Base-by-base conservation (phyloP, 805 yeast species). In the Barnettozyma wickerhamii region DNA sequence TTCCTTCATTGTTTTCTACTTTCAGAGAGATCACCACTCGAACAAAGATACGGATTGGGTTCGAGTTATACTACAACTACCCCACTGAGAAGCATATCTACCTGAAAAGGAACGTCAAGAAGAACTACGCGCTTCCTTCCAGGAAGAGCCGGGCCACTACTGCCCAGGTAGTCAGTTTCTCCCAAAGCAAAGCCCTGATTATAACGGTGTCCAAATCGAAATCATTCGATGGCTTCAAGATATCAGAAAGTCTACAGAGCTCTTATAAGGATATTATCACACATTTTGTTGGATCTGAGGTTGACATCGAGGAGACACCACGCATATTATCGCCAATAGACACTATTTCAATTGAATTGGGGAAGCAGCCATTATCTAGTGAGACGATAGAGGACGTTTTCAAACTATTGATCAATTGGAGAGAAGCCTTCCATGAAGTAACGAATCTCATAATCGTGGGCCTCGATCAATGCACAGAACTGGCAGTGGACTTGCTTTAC, bases 391-490 rank as follows among this genome's bases (percentile, higher is more conserved):
- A 60, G 61, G 75, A 62, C 63, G 65, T 55, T 65, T 70, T 37
- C 48, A 67, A 44, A 62, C 60, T 77, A 14, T 53, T 78, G 33
- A 59, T 56, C 18, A 72, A 72, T 48, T 77, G 82, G 81, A 56
- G 66, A 34, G 58, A 66, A 12, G 65, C 68, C 30, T 64, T 77
- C 33, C 64, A 68, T 34, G 67, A 64, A 13, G 74, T 77, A 2
- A 76, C 75, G 45, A 65, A 67, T 26, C 63, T 78, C 4, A 69
- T 73, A 37, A 59, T 77, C 26, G 70, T 71, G 1, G 69, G 81
- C 0, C 74, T 71, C 43, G 75, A 77, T 14, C 77, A 74, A 47
- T 75, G 81, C 1, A 69, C 74, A 31, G 79, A 78, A 2, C 69
- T 77, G 14, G 60, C 75, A 1, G 63, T 74, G 3, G 60, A 68